These are phyloP conservation scores for Geotrichum armillariae DNA, from an alignment of 1,139 yeast genomes.

Conservation along the genomic window DNA sequence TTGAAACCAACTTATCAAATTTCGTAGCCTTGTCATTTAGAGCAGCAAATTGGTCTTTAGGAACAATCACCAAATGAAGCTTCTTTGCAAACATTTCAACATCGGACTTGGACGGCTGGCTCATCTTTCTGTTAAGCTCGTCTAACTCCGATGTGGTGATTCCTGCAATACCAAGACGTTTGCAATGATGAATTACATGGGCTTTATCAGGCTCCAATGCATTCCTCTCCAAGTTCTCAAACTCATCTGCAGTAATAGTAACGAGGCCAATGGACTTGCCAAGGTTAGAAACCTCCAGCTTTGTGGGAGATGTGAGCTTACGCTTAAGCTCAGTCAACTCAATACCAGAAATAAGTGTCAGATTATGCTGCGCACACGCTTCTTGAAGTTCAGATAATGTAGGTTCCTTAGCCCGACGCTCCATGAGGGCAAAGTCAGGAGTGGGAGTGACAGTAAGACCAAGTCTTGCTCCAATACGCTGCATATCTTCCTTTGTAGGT, in stretches of 20 bases:
- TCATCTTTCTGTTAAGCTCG: conserved; percentile 20
- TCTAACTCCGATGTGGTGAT: conserved; percentile 31
- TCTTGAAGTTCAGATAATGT: conserved; percentile 17
- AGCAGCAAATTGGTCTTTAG: conserved; percentile 45
- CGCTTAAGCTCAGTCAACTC: conserved; percentile 30
- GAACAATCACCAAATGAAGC: conserved; percentile 49
- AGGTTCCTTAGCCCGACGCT: conserved; percentile 20
- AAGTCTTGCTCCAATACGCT: conserved; percentile 29
- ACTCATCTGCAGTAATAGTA: conserved; percentile 41
- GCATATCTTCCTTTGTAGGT: conserved; percentile 37
- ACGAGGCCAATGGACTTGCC: conserved; percentile 44
- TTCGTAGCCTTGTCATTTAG: conserved; percentile 21
- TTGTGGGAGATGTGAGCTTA: conserved; percentile 29
- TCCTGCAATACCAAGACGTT: conserved; percentile 33
- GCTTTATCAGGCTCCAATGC: conserved; percentile 33
- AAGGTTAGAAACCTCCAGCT: conserved; percentile 38
- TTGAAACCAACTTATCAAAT: conserved; percentile 8
- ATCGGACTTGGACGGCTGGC: conserved; percentile 35
- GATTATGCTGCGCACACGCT: conserved; percentile 28
- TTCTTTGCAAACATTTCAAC: conserved; percentile 51
- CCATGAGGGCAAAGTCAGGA: conserved; percentile 27
- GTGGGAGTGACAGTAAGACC: conserved; percentile 33
- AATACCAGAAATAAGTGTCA: conserved; percentile 39
- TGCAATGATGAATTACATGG: conserved; percentile 33
- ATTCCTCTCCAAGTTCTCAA: conserved; percentile 33